These are phyloP conservation scores for Olyra latifolia DNA, from an alignment of 176 grass and related monocot genomes.

Conservation along the genomic window DNA sequence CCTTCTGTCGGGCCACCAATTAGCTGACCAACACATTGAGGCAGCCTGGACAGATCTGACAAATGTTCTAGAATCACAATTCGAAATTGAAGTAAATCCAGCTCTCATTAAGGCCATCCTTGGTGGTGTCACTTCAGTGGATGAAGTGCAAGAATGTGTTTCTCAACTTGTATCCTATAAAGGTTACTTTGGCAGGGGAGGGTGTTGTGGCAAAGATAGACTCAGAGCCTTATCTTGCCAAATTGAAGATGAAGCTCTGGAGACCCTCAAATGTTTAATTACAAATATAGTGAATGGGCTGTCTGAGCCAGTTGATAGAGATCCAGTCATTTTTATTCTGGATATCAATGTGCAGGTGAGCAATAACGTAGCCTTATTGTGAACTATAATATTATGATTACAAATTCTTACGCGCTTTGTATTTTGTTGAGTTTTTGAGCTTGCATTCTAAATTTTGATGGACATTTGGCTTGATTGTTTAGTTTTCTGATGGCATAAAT, in stretches of 20 bases:
- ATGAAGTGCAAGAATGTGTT: conserved; percentile 69
- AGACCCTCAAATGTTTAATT: conserved; percentile 36
- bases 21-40: conserved; percentile 44
- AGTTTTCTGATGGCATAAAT: not conserved
- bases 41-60: conserved; percentile 42
- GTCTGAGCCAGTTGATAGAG: conserved; percentile 42
- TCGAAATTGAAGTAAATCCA: conserved; percentile 43
- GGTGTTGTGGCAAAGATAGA: conserved; percentile 61
- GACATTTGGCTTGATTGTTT: not conserved
- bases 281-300: conserved; percentile 35
- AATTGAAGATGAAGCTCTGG: conserved; percentile 29
- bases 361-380: conserved; percentile 9
- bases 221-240: conserved; percentile 58
- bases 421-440: not conserved
- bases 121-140: conserved; percentile 50
- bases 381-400: not conserved
- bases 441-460: not conserved
- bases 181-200: conserved; percentile 79
- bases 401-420: not conserved
- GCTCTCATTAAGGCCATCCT: conserved; percentile 62
- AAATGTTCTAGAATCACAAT: conserved; percentile 36
- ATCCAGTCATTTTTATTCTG: conserved; percentile 79
- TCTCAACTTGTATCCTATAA: conserved; percentile 65
- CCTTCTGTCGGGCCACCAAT: conserved; percentile 68
- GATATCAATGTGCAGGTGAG: conserved; percentile 79